Evolutionary conservation across 495 filamentous ascomycete genomes (phyloP), one percentile per base, ranked within the genome.

Genomic region (Daldinia bambusicola): DNA sequence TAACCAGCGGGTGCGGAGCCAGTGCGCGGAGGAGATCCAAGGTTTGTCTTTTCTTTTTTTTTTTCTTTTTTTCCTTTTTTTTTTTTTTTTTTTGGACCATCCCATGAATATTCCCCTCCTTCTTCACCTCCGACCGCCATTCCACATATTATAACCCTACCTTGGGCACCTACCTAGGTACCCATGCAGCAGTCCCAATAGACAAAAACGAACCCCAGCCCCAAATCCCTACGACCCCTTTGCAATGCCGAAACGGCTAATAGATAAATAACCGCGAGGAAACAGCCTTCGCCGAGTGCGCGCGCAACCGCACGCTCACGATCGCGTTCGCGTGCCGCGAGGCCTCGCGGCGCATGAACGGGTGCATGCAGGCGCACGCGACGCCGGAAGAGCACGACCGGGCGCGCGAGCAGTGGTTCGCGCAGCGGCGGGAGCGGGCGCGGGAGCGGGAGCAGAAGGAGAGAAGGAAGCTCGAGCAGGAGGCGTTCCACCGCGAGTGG

Each of bases 321-420:
- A 91, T 93, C 16, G 90, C 92, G 2, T 97, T 93, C 86, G 85
- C 88, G 14, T 99, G 95, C 82, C 91, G 93, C 31, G 78, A 82
- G 8, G 84, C 94, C 71, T 91, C 92, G 48, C 87, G 89, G 38
- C 84, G 88, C 20, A 99, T 99, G 95, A 98, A 98, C 81, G 84
- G 81, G 57, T 99, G 95, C 82, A 97, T 99, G 95, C 79, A 94
- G 59, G 75, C 83, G 41, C 90, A 96, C 80, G 94, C 94, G 16
- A 95, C 91, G 43, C 91, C 86, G 58, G 89, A 88, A 61, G 91
- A 97, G 80, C 88, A 93, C 76, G 95, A 99, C 81, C 88, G 87
- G 16, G 95, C 95, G 69, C 84, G 95, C 32, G 93, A 96, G 77
- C 93, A 98, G 75, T 99, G 95, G 96, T 98, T 98, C 76, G 86